Conservation (phyloP, 768 basidiomycete genomes). For the Hirschioporus abietinus region DNA sequence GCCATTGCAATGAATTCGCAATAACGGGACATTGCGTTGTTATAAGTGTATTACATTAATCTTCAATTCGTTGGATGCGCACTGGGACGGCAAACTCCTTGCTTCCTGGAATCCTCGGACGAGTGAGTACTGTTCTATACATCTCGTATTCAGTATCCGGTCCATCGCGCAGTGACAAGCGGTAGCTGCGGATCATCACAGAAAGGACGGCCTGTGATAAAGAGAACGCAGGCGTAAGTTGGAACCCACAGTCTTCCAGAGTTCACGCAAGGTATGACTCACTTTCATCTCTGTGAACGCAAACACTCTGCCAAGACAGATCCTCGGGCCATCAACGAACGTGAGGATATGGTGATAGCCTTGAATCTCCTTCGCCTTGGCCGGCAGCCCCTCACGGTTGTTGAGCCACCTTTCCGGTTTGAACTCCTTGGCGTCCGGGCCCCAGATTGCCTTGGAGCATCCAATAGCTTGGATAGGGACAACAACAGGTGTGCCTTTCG, state of each 20-base stretch:
- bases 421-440: constrained; percentile 50
- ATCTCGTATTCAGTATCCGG: constrained; percentile 30
- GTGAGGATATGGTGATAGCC: constrained; percentile 36
- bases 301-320: constrained; percentile 42
- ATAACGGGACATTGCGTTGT: too few species aligned
- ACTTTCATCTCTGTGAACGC: constrained; percentile 42
- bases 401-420: constrained; percentile 61
- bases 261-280: neutral
- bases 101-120: constrained; percentile 31
- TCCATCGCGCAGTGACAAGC: constrained; percentile 35
- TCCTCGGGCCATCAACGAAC: constrained; percentile 40
- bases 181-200: constrained; percentile 37
- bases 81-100: constrained; percentile 27
- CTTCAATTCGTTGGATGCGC: constrained; percentile 19
- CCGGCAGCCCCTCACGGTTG: constrained; percentile 21
- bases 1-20: too few species aligned
- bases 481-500: constrained; percentile 41
- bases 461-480: constrained; percentile 45
- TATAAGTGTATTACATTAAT: neutral
- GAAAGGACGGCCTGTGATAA: constrained; percentile 32
- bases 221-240: neutral
- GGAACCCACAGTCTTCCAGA: neutral
- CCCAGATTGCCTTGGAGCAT: constrained; percentile 53
- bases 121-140: constrained; percentile 23
- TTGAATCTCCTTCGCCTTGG: constrained; percentile 28